phyloP scores from a whole-genome alignment of 805 yeast species.

The Scheffersomyces ergatensis region DNA sequence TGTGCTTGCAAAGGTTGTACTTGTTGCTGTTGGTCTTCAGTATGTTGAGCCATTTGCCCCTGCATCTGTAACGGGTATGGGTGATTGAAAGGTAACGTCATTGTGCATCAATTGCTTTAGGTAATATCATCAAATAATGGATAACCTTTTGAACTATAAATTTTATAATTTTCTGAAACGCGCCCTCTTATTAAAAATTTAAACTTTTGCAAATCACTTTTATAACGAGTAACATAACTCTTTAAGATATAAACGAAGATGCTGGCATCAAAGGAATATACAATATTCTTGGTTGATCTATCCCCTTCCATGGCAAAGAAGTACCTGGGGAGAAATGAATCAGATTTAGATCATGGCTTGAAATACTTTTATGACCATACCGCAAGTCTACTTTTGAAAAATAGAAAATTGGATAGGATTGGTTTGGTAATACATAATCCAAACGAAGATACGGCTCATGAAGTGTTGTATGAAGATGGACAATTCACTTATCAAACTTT shows the following conservation, averaged over 20 bases:
- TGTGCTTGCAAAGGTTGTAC: neutral
- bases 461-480: constrained; percentile 4
- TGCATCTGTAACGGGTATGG: neutral
- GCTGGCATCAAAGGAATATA: constrained; percentile 28
- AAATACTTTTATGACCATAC: constrained; percentile 42
- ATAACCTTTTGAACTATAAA: no score
- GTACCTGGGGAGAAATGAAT: constrained; percentile 35
- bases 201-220: no score
- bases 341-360: constrained; percentile 35
- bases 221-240: no score
- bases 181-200: no score
- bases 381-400: constrained; percentile 20
- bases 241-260: no score
- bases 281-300: constrained; percentile 51
- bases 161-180: no score
- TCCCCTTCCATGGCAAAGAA: constrained; percentile 42
- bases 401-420: constrained; percentile 39
- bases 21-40: neutral
- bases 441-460: neutral
- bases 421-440: constrained; percentile 19
- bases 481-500: constrained; percentile 4
- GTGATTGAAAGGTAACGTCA: neutral
- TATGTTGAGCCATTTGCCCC: neutral
- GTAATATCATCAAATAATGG: no score
- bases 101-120: neutral